Base-by-base conservation (phyloP, 139 green algal species). In the Picochlorum sp. region DNA sequence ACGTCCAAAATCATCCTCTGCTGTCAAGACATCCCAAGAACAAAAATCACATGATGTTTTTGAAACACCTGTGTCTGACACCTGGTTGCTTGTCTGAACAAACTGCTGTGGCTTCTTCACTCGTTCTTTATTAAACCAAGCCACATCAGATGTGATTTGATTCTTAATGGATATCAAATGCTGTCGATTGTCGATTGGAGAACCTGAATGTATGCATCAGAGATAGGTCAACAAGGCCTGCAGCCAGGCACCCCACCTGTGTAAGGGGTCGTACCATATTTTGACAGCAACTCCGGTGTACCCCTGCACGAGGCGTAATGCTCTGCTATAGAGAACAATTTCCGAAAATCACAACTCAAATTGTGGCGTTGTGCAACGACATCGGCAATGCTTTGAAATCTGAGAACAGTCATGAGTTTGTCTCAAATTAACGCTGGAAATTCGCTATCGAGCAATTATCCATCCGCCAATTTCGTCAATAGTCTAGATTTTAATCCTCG, bases 11-110 rank as follows among this genome's bases (percentile, higher is more conserved):
- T 21, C 51, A 66, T 86, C 71, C 20, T 75, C 66, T 0, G 87
- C 87, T 6, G 87, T 94, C 14, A 85, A 59, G 3, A 50, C 14
- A 7, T 64, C 26, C 80, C 76, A 88, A 31, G 65, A n/a, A 51
- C 87, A 94, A 50, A 92, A 92, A 72, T 92, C 86, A 60, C 87
- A 92, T 4, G 16, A 92, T 3, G 0, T 5, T 55, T 44, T 44
- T 6, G 23, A 50, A 11, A 66, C 57, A 18, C 14, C 14, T 0
- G 13, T 24, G 14, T 45, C 44, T 24, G 14, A n/a, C 18, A 24
- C 26, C 51, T 59, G 6, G 5, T 59, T 59, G 16, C 13, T n/a
- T 20, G 26, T 28, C 13, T 20, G 20, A 6, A n/a, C 63, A 59
- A 88, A 88, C 0, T 72, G 86, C 69, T 91, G 85, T 7, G 85